phyloP scores from a whole-genome alignment of 2,329 filamentous ascomycete species.

The Talaromyces sp. region DNA sequence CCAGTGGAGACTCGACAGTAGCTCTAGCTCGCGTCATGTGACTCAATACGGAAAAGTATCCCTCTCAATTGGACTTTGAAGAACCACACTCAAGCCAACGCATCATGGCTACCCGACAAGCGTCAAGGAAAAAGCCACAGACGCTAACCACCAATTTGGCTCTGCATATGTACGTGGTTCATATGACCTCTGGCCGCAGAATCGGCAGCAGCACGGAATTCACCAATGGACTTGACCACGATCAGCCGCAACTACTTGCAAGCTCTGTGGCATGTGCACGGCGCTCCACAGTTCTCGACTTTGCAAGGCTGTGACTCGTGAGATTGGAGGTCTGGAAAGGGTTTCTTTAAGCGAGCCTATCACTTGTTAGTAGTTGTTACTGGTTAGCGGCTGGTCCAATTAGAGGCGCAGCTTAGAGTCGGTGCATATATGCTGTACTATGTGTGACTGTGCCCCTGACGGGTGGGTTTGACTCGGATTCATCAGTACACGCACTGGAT shows the following conservation, averaged over 20 bases:
- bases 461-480: conserved; percentile 2
- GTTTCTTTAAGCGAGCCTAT: conserved; percentile 2
- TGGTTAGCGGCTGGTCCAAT: background rate
- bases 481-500: background rate
- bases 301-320: background rate
- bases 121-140: background rate
- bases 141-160: background rate
- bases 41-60: background rate
- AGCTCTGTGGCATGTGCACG: background rate
- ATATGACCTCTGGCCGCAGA: background rate
- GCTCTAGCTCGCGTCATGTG: background rate
- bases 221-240: background rate
- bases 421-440: background rate
- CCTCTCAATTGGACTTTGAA: background rate
- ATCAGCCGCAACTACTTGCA: background rate
- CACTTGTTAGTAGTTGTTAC: background rate
- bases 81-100: background rate
- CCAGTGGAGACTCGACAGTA: background rate
- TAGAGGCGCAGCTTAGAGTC: background rate
- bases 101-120: background rate
- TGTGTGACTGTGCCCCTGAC: background rate
- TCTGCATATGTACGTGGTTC: background rate
- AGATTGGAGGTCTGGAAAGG: background rate
- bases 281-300: background rate
- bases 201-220: background rate